These are phyloP conservation scores for Telopea speciosissima DNA, from an alignment of 177 flowering plant genomes.

Conservation along the genomic window DNA sequence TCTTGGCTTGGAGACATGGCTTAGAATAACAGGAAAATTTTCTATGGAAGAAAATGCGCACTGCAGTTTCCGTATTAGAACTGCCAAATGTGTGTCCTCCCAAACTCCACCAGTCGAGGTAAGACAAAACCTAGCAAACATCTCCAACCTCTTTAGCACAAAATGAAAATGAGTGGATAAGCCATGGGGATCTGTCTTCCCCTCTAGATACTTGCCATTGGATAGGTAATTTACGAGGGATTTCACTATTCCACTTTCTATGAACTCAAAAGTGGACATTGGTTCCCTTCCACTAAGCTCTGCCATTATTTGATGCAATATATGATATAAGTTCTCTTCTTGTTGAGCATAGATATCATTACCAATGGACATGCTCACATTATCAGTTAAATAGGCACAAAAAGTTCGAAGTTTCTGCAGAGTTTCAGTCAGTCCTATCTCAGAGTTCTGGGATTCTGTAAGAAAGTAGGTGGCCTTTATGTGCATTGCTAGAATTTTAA, in stretches of 20 bases:
- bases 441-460: conserved; percentile 32
- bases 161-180: conserved; percentile 8
- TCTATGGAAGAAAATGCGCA: conserved; percentile 71
- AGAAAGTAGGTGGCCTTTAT: conserved; percentile 51
- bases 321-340: conserved; percentile 40
- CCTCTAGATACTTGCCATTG: conserved; percentile 38
- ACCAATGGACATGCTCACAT: conserved; percentile 21
- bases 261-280: conserved; percentile 90
- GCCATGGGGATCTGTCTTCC: conserved; percentile 11
- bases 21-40: conserved; percentile 59
- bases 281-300: conserved; percentile 57
- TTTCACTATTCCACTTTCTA: conserved; percentile 79
- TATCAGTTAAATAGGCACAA: conserved; percentile 39
- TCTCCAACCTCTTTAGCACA: conserved; percentile 53
- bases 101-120: conserved; percentile 19
- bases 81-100: conserved; percentile 33
- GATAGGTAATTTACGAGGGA: conserved; percentile 56
- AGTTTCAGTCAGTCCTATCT: conserved; percentile 47
- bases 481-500: conserved; percentile 48
- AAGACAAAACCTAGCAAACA: conserved; percentile 48
- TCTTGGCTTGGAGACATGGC: conserved; percentile 34
- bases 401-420: conserved; percentile 55
- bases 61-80: conserved; percentile 51
- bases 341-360: conserved; percentile 24
- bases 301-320: conserved; percentile 43